Evolutionary conservation across 768 basidiomycete genomes (phyloP).

Genomic region (Tricholoma matsutake): DNA sequence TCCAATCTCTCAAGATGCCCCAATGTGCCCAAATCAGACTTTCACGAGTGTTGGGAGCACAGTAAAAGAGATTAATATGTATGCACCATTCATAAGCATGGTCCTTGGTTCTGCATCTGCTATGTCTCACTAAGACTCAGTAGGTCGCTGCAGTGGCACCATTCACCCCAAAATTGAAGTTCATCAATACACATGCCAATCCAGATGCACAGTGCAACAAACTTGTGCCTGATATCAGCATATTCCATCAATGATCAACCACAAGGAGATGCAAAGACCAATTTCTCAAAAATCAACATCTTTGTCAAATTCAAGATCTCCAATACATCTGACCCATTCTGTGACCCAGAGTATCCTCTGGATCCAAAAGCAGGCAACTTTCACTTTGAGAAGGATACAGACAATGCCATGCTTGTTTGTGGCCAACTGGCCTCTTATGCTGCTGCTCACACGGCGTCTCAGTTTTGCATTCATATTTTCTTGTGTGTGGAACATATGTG

Average conservation of each 20-base stretch:
- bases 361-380: too few species aligned
- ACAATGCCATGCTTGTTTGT: background rate
- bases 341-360: too few species aligned
- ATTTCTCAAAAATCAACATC: too few species aligned
- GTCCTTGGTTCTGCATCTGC: background rate
- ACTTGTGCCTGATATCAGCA: background rate
- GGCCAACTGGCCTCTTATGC: background rate
- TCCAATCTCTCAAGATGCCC: too few species aligned
- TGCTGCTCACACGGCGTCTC: conserved; percentile 7
- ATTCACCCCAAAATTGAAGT: too few species aligned
- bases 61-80: background rate
- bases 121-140: too few species aligned
- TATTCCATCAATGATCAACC: background rate
- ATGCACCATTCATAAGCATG: background rate
- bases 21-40: background rate
- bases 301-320: too few species aligned
- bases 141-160: too few species aligned
- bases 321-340: too few species aligned
- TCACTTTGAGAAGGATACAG: background rate
- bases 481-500: too few species aligned
- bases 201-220: background rate
- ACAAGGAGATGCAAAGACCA: too few species aligned
- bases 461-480: conserved; percentile 32
- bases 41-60: background rate
- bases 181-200: background rate